Percentiles rank a stretch among this genome's conserved stretches.
Evolutionary conservation across 768 basidiomycete species (phyloP).

Genomic region (Podaxis carcinomalis): DNA sequence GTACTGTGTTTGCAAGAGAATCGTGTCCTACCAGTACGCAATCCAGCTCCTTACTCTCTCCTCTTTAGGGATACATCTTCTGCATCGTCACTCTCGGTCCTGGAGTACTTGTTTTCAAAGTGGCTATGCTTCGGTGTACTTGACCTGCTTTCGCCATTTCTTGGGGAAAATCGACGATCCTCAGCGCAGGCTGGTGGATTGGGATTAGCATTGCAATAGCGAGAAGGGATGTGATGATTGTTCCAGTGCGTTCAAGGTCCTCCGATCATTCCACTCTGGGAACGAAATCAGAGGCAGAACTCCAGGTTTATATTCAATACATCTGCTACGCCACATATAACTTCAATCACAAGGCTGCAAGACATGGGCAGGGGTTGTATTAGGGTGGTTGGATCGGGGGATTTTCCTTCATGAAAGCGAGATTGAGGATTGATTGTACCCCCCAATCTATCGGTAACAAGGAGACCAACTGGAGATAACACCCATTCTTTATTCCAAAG

Average conservation of each 20-base stretch:
- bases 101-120: constrained; percentile 25
- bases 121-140: constrained; percentile 13
- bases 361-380: constrained; percentile 30
- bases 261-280: neutral
- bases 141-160: constrained; percentile 15
- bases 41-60: constrained; percentile 30
- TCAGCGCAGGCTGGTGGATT: constrained; percentile 27
- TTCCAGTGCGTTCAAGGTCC: neutral
- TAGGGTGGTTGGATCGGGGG: constrained; percentile 23
- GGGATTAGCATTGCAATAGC: neutral
- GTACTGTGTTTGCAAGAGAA: constrained; percentile 15
- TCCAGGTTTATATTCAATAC: neutral
- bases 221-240: no score
- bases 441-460: constrained; percentile 30
- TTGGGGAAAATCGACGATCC: constrained; percentile 30
- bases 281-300: neutral
- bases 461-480: constrained; percentile 23
- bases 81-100: constrained; percentile 30
- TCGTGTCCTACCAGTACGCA: constrained; percentile 30
- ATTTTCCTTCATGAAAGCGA: constrained; percentile 18
- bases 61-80: constrained; percentile 20
- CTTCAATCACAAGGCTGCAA: constrained; percentile 23
- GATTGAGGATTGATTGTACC: constrained; percentile 25
- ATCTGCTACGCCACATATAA: constrained; percentile 8
- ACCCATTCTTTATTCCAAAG: neutral